Evolutionary conservation across 1,139 yeast genomes (phyloP), one percentile per base, ranked within the genome.

Genomic region (Geotrichum candidum): DNA sequence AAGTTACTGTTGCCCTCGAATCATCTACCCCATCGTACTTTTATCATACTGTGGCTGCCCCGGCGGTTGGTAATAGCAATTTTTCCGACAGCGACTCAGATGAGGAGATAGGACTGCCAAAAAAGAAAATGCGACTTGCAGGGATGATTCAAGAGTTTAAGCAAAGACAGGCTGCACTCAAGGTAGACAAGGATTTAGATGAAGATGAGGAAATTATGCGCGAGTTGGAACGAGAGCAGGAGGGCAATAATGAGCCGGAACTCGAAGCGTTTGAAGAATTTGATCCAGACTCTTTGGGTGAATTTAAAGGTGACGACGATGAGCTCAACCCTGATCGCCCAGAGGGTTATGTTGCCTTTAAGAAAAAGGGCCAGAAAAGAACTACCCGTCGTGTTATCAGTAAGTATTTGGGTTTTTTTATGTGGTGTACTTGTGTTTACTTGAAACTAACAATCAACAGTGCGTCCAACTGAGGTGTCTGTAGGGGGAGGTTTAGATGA

Each of bases 381-480:
- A 82, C 85, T 2, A 85, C 90, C 0, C 77, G 87, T 66, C 77
- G 87, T 62, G 84, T 83, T 71, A 82, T 81, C 63, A 80, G 86
- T 72, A 81, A 80, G 64, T 59, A n/a, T n/a, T 23, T 33, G 3
- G 27, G 15, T 22, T 22, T 33, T 45, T 15, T 48, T 33, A 3
- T n/a, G n/a, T 84, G n/a, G n/a, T 41, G 6, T 41, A 7, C 22
- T 2, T n/a, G 48, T 41, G n/a, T 41, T 41, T 0, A 69, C 78
- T 11, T 69, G 71, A 3, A 60, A 61, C 54, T 61, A 61, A 31
- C 62, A 57, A 33, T 64, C 61, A 45, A 54, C 61, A 59, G 61
- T 60, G 57, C 62, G 62, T 22, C 62, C 62, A 29, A 57, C 31
- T 15, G 56, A 60, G 48, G 57, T 29, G n/a, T 31, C 59, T 29